These are phyloP conservation scores for Prunus mume DNA, from an alignment of 306 rosid genomes.

Conservation along the genomic window DNA sequence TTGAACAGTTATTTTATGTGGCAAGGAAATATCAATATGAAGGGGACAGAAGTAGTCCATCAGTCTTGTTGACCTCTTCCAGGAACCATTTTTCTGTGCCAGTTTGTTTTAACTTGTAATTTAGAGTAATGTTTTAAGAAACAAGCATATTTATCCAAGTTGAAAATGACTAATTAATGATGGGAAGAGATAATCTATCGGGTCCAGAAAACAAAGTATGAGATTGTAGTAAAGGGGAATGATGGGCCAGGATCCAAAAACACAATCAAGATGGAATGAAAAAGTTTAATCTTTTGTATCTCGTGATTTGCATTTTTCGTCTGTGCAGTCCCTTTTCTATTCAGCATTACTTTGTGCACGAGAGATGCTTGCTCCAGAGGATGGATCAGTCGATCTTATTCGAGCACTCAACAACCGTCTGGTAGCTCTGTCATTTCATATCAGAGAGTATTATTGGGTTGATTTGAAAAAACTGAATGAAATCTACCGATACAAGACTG, in stretches of 20 bases:
- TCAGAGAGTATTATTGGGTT: constrained; percentile 84
- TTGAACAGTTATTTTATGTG: background rate
- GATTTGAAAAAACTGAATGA: constrained; percentile 72
- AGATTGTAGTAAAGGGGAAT: background rate
- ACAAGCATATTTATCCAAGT: background rate
- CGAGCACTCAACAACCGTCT: constrained; percentile 78
- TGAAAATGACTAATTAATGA: background rate
- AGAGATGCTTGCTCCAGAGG: constrained; percentile 83
- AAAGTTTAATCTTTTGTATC: background rate
- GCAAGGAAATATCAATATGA: background rate
- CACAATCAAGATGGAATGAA: background rate
- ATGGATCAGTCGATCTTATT: constrained; percentile 72
- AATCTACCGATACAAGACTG: constrained; percentile 84
- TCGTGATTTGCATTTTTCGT: constrained; percentile 2
- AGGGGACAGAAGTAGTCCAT: background rate
- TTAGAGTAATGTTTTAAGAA: background rate
- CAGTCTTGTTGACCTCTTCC: background rate
- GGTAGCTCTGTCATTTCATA: constrained; percentile 80
- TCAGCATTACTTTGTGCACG: constrained; percentile 80
- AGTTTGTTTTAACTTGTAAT: background rate
- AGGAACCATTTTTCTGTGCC: background rate
- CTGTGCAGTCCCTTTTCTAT: constrained; percentile 68
- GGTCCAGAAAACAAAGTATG: background rate
- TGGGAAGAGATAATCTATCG: background rate
- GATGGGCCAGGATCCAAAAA: background rate